phyloP scores from a whole-genome alignment of 768 basidiomycete genomes.

The Serendipita sp. region DNA sequence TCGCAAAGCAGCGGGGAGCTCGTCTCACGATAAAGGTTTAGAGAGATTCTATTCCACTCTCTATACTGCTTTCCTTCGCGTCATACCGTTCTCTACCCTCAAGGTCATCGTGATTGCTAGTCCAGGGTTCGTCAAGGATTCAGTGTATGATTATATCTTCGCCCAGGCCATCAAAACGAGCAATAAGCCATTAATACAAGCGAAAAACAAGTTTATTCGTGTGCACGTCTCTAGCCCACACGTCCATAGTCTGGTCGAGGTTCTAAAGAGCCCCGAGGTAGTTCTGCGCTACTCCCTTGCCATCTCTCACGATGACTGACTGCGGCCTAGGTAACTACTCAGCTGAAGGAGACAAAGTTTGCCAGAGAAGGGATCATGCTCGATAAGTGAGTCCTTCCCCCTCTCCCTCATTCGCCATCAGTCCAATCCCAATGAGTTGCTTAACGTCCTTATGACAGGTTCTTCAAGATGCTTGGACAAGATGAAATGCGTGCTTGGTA shows the following conservation, averaged over 20 bases:
- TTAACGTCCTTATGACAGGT: conserved; percentile 32
- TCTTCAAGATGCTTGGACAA: conserved; percentile 91
- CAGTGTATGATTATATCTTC: conserved; percentile 70
- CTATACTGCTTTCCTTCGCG: conserved; percentile 74
- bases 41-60: conserved; percentile 67
- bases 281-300: not conserved
- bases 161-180: conserved; percentile 63
- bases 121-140: conserved; percentile 89
- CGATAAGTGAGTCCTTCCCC: conserved; percentile 47
- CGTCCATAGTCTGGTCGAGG: conserved; percentile 90
- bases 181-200: conserved; percentile 68
- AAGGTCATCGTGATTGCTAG: conserved; percentile 92
- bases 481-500: conserved; percentile 99
- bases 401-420: too few species aligned
- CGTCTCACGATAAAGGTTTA: conserved; percentile 85
- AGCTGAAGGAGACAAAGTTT: conserved; percentile 90
- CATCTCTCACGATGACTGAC: not conserved
- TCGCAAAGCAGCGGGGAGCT: conserved; percentile 69
- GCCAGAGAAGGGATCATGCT: conserved; percentile 83
- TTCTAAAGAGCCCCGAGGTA: conserved; percentile 88
- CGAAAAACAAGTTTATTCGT: conserved; percentile 72
- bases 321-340: conserved; percentile 41
- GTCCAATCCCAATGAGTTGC: too few species aligned
- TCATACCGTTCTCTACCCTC: conserved; percentile 73
- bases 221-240: conserved; percentile 89